Base-by-base conservation (phyloP, 768 basidiomycete species). In the Leccinum arenicola region DNA sequence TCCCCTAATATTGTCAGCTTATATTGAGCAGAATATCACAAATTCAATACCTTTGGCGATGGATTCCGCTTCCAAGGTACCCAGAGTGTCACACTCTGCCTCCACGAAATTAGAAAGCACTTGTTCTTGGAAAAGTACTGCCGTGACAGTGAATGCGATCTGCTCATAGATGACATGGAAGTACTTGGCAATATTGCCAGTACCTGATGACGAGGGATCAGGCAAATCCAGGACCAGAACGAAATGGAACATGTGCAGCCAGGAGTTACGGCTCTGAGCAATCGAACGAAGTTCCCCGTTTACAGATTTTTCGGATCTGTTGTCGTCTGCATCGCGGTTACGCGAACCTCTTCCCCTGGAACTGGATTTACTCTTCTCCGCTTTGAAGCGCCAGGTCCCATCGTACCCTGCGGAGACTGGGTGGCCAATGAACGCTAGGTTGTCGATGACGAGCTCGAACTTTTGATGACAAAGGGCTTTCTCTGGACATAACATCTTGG, bases 361-460 rank as follows among this genome's bases (percentile, higher is more conserved):
- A 38, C 73, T 76, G 45, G 74, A 60, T 64, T 83, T 83, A 53
- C 68, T 63, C 62, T 81, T 85, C 65, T 89, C 88, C n/a, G 78
- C 76, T 68, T 81, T 84, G 71, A 91, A 91, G 43, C 78, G 77
- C 93, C 95, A 95, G 14, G 69, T 77, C 1, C 88, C 91, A 64
- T 88, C 86, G 29, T 77, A 67, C 54, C 91, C 88, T 11, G 83
- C 84, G 68, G 89, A 91, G 3, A 98, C 94, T 2, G 96, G 97
- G 71, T 98, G 95, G 0, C 97, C 97, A 48, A 98, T 81, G 71
- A 98, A 98, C 6, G 86, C 91, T 25, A 98, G 80, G 66, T 95
- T 88, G 69, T 98, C 95, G 25, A 97, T 88, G 43, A 92, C 75
- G 31, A 99, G 82, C 70, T 96, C 94, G 69, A 97, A 98, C 68